phyloP scores from a whole-genome alignment of 1,284 basidiomycete genomes.

The Rhizoctonia solani region DNA sequence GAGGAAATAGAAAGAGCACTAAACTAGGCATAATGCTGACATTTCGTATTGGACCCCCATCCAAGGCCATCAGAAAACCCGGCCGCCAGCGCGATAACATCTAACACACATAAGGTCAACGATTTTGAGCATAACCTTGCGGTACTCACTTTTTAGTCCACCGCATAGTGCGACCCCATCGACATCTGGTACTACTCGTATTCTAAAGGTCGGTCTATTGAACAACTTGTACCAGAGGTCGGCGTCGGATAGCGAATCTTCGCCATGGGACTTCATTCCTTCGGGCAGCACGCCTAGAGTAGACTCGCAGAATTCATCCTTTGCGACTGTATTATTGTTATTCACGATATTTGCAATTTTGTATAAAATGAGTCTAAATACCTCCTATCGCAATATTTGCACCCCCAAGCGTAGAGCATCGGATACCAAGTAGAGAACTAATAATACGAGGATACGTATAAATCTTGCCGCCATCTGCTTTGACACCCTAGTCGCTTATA shows the following conservation, averaged over 20 bases:
- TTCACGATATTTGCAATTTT: background rate
- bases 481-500: constrained; percentile 47
- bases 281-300: constrained; percentile 56
- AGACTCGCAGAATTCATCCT: constrained; percentile 59
- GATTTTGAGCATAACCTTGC: too few relatives aligned
- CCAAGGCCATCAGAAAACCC: constrained; percentile 52
- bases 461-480: constrained; percentile 55
- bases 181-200: constrained; percentile 49
- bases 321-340: constrained; percentile 47
- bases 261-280: constrained; percentile 40
- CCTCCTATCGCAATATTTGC: constrained; percentile 62
- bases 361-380: background rate
- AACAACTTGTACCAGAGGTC: constrained; percentile 50
- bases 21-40: constrained; percentile 35
- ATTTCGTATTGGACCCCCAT: constrained; percentile 53
- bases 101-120: constrained; percentile 12
- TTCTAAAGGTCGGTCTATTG: constrained; percentile 49
- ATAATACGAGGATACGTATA: constrained; percentile 59
- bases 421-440: constrained; percentile 52
- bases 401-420: constrained; percentile 56
- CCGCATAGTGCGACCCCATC: constrained; percentile 52
- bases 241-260: constrained; percentile 33
- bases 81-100: constrained; percentile 52
- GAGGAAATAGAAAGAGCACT: background rate
- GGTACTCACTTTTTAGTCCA: constrained; percentile 48